These are phyloP conservation scores for Coriaria nepalensis DNA, from an alignment of 306 rosid genomes.

Conservation along the genomic window DNA sequence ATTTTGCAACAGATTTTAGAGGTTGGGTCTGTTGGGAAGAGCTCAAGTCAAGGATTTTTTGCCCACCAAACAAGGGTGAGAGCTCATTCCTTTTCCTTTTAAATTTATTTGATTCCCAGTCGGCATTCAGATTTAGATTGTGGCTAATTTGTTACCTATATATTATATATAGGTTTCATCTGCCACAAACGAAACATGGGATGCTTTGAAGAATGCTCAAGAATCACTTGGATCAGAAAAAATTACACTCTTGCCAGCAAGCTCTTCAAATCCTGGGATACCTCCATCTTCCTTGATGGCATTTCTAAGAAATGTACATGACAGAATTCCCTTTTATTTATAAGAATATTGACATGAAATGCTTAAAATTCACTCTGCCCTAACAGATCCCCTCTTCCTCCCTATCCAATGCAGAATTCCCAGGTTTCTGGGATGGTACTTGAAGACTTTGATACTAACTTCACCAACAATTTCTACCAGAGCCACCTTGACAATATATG, in stretches of 20 bases:
- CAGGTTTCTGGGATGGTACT: constrained; percentile 49
- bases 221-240: constrained; percentile 55
- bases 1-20: constrained; percentile 41
- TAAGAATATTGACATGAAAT: constrained; percentile 1
- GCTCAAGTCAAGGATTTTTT: constrained; percentile 46
- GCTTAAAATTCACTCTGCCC: not conserved
- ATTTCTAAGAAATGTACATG: constrained; percentile 50
- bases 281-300: constrained; percentile 90
- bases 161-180: constrained; percentile 51
- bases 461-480: constrained; percentile 69
- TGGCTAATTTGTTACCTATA: not conserved
- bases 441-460: constrained; percentile 70
- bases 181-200: constrained; percentile 45
- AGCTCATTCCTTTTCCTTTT: not conserved
- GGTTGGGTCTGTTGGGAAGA: constrained; percentile 83
- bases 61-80: constrained; percentile 78
- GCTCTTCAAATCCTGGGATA: constrained; percentile 80
- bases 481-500: constrained; percentile 80
- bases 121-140: not conserved
- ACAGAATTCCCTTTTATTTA: no score
- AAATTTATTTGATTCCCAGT: not conserved
- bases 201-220: constrained; percentile 57
- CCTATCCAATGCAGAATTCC: constrained; percentile 30
- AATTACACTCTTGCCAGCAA: constrained; percentile 42
- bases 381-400: no score